These are phyloP conservation scores for Phytophthora tubulina DNA, from an alignment of 352 stramenopile genomes.

Conservation along the genomic window DNA sequence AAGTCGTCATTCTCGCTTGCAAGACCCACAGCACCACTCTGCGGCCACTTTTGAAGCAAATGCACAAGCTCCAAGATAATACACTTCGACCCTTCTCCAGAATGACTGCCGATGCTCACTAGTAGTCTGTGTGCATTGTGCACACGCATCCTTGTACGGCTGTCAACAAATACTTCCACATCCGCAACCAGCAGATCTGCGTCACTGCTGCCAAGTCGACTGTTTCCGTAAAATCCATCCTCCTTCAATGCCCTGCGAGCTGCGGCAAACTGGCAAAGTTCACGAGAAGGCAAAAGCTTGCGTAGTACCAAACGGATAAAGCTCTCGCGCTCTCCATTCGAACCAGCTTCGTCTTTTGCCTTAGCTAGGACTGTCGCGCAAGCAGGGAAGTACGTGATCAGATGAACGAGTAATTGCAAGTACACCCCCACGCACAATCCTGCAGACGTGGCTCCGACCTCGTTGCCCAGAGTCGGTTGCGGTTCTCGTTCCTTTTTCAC, in stretches of 20 bases:
- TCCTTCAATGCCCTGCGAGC: slow-evolving; percentile 64
- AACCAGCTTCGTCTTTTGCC: slow-evolving; percentile 42
- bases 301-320: slow-evolving; percentile 70
- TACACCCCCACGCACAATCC: slow-evolving; percentile 74
- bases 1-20: slow-evolving; percentile 36
- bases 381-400: slow-evolving; percentile 75
- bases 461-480: slow-evolving; percentile 10
- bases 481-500: slow-evolving; percentile 28
- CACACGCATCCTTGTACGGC: slow-evolving; percentile 61
- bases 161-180: slow-evolving; percentile 52
- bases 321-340: slow-evolving; percentile 38
- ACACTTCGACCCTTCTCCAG: slow-evolving; percentile 77
- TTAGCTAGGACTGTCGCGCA: slow-evolving; percentile 79
- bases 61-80: slow-evolving; percentile 81
- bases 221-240: slow-evolving; percentile 57
- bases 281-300: slow-evolving; percentile 78
- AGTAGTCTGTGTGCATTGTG: slow-evolving; percentile 76
- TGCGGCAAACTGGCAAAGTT: slow-evolving; percentile 75
- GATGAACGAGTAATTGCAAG: slow-evolving; percentile 74
- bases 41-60: slow-evolving; percentile 75
- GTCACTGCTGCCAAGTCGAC: slow-evolving; percentile 34
- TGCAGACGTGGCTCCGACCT: slow-evolving; percentile 16
- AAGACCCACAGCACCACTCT: slow-evolving; percentile 10
- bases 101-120: slow-evolving; percentile 73
- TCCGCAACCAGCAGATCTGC: slow-evolving; percentile 48